Evolutionary conservation across 257 asterid species (phyloP).

Genomic region (Apocynum venetum): DNA sequence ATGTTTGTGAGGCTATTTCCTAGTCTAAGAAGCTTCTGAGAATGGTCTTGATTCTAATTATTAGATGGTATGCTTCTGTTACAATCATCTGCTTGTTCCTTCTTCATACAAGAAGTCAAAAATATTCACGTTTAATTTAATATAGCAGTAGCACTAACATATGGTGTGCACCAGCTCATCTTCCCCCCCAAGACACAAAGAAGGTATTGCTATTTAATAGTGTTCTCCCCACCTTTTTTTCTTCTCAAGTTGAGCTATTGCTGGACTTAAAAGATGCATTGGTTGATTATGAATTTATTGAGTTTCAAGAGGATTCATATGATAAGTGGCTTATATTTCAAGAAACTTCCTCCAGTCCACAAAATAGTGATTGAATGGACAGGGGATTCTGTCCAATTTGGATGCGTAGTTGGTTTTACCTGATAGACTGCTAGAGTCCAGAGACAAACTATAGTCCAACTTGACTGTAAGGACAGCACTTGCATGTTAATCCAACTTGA

Average conservation of each 20-base stretch:
- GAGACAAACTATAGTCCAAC: background rate
- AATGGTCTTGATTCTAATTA: background rate
- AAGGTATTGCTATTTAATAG: background rate
- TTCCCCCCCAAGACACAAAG: background rate
- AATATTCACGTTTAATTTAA: background rate
- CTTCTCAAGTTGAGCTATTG: background rate
- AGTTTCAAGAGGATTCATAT: background rate
- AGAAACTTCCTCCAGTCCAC: constrained; percentile 1
- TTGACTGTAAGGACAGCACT: background rate
- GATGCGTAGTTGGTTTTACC: constrained; percentile 1
- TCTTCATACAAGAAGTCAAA: background rate
- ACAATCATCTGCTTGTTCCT: background rate
- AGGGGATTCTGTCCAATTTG: background rate
- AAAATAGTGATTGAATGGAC: background rate
- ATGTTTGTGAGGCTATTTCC: background rate
- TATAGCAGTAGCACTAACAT: background rate
- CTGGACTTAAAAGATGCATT: background rate
- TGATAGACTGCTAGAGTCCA: background rate
- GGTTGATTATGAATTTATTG: background rate
- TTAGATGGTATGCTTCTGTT: background rate
- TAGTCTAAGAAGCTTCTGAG: background rate
- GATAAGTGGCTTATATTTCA: background rate
- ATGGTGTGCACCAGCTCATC: background rate
- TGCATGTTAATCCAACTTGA: background rate
- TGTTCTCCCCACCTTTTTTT: background rate